Base-by-base conservation (phyloP, 805 yeast genomes). In the Starmera amethionina region DNA sequence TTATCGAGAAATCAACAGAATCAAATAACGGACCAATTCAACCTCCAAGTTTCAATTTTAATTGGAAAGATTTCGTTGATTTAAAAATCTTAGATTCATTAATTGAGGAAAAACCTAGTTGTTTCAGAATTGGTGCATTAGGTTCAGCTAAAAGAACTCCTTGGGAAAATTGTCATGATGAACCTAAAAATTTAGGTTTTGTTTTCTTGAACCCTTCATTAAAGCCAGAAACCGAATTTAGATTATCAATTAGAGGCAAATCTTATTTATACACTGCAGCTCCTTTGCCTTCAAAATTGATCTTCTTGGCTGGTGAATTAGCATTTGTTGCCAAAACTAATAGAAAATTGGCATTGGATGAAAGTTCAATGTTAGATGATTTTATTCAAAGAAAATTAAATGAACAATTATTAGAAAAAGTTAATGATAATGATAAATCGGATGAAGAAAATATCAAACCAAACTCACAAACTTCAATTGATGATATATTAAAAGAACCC, bases 61-160 rank as follows among this genome's bases (percentile, higher is more conserved):
- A 73, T 46, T 75, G 79, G 80, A 63, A 62, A 42, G 80, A 75
- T 51, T 74, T 78, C 71, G 63, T 65, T 4, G 77, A 73, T 42
- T 58, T 73, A 58, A 62, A 67, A 8, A 57, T 60, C 19, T 54
- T 71, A 44, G 58, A 63, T 37, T 67, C 67, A 0, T 42, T 65
- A 28, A 40, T 64, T 6, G 55, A 51, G 30, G 68, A 65, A 44
- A 64, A 59, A 39, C 72, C 73, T 34, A 60, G 53, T 39, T 71
- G 77, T 52, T 58, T 59, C 36, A 54, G 70, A 38, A 63, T 72
- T 16, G 73, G 73, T 44, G 67, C 70, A 3, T 43, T 64, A 12
- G 70, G 69, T 35, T 56, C 68, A 13, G 60, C 59, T 6, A 50
- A 60, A 1, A 54, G 70, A 51, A 62, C 63, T n/a, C 60, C 63